Evolutionary conservation across 768 basidiomycete genomes (phyloP).

Genomic region (Phylloporus sp.): DNA sequence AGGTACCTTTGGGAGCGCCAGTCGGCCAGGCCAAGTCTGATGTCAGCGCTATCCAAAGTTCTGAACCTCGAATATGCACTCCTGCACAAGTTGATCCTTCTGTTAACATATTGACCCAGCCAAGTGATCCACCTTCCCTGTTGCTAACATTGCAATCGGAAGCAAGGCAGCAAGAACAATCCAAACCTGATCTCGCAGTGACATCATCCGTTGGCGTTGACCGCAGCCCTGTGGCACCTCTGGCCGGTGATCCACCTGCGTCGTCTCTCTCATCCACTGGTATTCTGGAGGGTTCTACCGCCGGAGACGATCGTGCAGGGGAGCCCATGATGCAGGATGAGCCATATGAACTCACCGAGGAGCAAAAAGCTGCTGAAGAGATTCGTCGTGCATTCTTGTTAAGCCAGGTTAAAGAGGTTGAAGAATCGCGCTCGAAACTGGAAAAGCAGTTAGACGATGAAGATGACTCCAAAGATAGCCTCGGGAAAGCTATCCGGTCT

Average conservation of each 20-base stretch:
- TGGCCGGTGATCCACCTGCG: slow-evolving; percentile 4
- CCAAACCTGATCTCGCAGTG: background rate
- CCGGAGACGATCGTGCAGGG: slow-evolving; percentile 1
- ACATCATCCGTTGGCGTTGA: slow-evolving; percentile 11
- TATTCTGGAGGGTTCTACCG: background rate
- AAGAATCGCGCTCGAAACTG: slow-evolving; percentile 4
- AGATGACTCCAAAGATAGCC: background rate
- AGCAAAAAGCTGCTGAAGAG: slow-evolving; percentile 19
- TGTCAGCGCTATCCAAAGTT: background rate
- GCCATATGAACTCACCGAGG: slow-evolving; percentile 16
- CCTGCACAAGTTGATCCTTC: slow-evolving; percentile 26
- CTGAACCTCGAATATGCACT: slow-evolving; percentile 13
- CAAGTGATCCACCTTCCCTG: slow-evolving; percentile 2
- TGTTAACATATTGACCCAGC: slow-evolving; percentile 9
- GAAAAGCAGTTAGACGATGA: background rate
- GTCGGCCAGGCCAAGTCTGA: slow-evolving; percentile 5
- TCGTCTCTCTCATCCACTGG: slow-evolving; percentile 11
- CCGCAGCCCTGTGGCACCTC: background rate
- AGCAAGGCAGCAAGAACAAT: background rate
- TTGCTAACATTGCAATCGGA: slow-evolving; percentile 1
- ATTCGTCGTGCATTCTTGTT: slow-evolving; percentile 20
- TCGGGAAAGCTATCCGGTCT: slow-evolving; percentile 6
- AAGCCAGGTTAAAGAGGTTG: slow-evolving; percentile 14
- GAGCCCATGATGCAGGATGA: slow-evolving; percentile 16
- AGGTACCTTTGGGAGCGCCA: background rate